Percentiles rank a stretch among this genome's conserved stretches.
Conservation (phyloP, 768 basidiomycete genomes). For the Kwoniella sp. region DNA sequence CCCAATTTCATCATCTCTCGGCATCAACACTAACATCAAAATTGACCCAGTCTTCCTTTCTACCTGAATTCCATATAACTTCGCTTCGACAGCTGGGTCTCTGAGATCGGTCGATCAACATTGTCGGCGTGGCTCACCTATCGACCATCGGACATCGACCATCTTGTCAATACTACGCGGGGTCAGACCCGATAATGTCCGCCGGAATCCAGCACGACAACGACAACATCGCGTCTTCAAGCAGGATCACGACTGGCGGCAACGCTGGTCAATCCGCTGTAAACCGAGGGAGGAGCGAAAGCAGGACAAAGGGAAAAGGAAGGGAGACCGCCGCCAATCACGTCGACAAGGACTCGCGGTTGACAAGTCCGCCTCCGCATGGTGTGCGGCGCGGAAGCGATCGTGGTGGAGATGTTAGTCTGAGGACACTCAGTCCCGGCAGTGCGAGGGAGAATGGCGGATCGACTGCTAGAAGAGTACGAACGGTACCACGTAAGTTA, state of each 20-base stretch:
- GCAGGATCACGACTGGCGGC: neutral
- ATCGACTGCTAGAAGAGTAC: slow-evolving; percentile 30
- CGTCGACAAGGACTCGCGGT: neutral
- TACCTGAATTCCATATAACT: too few species aligned
- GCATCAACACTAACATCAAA: too few species aligned
- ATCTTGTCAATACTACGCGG: too few species aligned
- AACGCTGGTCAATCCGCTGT: neutral
- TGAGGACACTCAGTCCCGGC: slow-evolving; percentile 6
- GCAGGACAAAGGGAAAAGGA: slow-evolving; percentile 5
- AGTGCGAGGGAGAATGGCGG: neutral
- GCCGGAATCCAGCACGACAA: neutral
- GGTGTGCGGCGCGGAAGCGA: neutral
- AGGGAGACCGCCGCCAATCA: neutral
- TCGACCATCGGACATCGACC: too few species aligned
- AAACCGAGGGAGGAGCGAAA: slow-evolving; percentile 2
- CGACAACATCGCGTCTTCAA: neutral
- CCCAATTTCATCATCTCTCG: too few species aligned
- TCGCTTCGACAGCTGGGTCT: too few species aligned
- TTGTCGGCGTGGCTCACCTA: too few species aligned
- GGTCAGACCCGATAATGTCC: neutral
- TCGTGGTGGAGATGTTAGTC: neutral
- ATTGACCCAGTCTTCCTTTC: too few species aligned
- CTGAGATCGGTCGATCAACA: too few species aligned
- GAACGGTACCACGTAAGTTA: slow-evolving; percentile 48
- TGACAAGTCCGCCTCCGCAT: neutral